Base-by-base conservation (phyloP, 306 rosid genomes). In the Benincasa hispida region DNA sequence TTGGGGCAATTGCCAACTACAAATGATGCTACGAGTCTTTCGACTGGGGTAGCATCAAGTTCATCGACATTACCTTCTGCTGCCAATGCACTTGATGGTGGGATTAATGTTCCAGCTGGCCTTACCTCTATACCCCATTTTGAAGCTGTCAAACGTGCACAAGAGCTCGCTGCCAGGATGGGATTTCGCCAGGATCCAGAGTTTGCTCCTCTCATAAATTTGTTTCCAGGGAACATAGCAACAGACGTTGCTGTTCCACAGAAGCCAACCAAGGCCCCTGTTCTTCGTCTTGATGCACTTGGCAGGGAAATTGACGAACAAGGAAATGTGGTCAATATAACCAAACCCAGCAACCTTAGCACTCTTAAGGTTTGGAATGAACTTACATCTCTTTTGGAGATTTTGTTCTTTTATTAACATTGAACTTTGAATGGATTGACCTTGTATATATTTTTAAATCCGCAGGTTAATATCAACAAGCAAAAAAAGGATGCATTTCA, bases 271-370 rank as follows among this genome's bases (percentile, higher is more conserved):
- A 93, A 91, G 80, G 89, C 88, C 32, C 98, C 96, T 83, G 97
- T 93, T 84, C 98, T 93, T 86, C 97, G 98, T 50, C 93, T 93
- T 78, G 98, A 93, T 84, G 92, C 98, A 24, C 96, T 86, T 63
- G 98, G 98, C 51, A 88, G 98, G 85, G 98, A 93, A 85, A 85
- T 93, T 60, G 97, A 93, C 80, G 98, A 93, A 85, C 87, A 91
- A 66, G 98, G 98, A 81, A 88, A 91, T 70, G 84, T 91, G 59
- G 90, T 93, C 78, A 90, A 87, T 84, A 79, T 84, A 67, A 77
- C 95, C 30, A 93, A 91, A 82, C 98, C 97, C 51, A 83, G 87
- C 84, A 86, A 85, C 85, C 96, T 93, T 75, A 93, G 96, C 86
- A 91, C 98, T 59, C 86, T 93, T 75, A 93, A 93, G 98, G 98